Conservation (phyloP, 768 basidiomycete genomes). For the Tylopilus balloui region DNA sequence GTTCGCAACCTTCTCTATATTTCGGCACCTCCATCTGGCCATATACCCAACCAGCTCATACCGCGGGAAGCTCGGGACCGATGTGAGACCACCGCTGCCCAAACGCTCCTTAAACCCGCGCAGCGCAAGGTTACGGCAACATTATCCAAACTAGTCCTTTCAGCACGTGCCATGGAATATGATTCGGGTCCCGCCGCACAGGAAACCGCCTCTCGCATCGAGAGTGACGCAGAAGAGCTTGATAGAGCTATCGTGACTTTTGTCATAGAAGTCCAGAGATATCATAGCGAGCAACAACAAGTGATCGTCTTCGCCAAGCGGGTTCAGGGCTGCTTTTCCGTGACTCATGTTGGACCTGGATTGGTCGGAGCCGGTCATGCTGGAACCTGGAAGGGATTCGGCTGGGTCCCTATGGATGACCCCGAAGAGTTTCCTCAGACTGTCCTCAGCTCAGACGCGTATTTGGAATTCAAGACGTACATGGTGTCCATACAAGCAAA, state of each 20-base stretch:
- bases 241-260: conserved; percentile 68
- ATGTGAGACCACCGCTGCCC: conserved; percentile 40
- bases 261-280: conserved; percentile 63
- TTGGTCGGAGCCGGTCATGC: conserved; percentile 77
- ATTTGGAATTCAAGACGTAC: conserved; percentile 49
- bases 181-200: conserved; percentile 60
- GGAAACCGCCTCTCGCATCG: conserved; percentile 66
- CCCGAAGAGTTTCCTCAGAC: conserved; percentile 44
- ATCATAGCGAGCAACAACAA: conserved; percentile 36
- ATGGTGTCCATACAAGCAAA: conserved; percentile 48
- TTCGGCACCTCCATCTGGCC: conserved; percentile 53
- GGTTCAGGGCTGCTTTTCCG: conserved; percentile 56
- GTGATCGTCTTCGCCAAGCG: conserved; percentile 40
- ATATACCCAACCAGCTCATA: conserved; percentile 54
- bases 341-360: conserved; percentile 65
- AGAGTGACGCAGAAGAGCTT: conserved; percentile 71
- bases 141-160: conserved; percentile 83
- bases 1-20: conserved; percentile 76
- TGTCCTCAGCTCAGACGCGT: conserved; percentile 46
- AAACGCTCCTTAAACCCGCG: conserved; percentile 67
- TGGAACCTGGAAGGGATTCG: conserved; percentile 81
- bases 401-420: conserved; percentile 61
- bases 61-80: conserved; percentile 47
- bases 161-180: conserved; percentile 84
- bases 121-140: conserved; percentile 87